Evolutionary conservation across 2,329 filamentous ascomycete species (phyloP).

Genomic region (Calonectria naviculata): DNA sequence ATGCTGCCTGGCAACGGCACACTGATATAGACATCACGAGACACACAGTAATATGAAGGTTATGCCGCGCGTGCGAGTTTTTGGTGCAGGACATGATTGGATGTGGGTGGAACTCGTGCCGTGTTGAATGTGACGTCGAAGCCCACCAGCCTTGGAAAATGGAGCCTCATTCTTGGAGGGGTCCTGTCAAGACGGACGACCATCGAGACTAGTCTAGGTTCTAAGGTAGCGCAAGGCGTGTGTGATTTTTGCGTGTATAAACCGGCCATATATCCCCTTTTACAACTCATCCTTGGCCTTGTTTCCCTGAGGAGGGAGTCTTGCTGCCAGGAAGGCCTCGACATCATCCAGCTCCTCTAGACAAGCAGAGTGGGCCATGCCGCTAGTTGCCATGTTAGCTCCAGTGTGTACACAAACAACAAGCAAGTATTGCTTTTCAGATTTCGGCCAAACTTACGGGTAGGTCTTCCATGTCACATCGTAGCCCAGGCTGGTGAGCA

Average conservation of each 20-base stretch:
- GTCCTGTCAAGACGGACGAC: background rate
- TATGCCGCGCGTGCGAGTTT: conserved; percentile 14
- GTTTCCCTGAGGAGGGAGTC: conserved; percentile 50
- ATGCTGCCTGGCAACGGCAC: conserved; percentile 2
- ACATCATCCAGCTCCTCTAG: conserved; percentile 85
- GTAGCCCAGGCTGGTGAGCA: conserved; percentile 76
- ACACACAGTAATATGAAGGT: background rate
- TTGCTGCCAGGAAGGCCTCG: conserved; percentile 65
- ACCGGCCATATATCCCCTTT: background rate
- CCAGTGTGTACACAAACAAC: background rate
- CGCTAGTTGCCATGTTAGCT: conserved; percentile 52
- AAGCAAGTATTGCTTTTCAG: background rate
- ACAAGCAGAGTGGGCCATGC: conserved; percentile 80
- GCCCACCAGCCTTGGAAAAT: background rate
- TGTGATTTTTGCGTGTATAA: background rate
- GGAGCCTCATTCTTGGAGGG: background rate
- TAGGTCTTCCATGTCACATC: conserved; percentile 83
- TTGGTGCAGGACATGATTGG: conserved; percentile 12
- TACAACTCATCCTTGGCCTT: conserved; percentile 11
- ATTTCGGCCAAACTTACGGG: conserved; percentile 59
- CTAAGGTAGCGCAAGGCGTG: background rate
- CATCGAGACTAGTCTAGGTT: conserved; percentile 1
- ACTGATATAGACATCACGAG: conserved; percentile 4
- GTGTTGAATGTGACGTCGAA: conserved; percentile 12
- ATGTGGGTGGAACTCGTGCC: conserved; percentile 4